Percentiles rank a stretch among this genome's conserved stretches.
Evolutionary conservation across 2,329 filamentous ascomycete genomes (phyloP).

Genomic region (Sclerotinia glacialis): DNA sequence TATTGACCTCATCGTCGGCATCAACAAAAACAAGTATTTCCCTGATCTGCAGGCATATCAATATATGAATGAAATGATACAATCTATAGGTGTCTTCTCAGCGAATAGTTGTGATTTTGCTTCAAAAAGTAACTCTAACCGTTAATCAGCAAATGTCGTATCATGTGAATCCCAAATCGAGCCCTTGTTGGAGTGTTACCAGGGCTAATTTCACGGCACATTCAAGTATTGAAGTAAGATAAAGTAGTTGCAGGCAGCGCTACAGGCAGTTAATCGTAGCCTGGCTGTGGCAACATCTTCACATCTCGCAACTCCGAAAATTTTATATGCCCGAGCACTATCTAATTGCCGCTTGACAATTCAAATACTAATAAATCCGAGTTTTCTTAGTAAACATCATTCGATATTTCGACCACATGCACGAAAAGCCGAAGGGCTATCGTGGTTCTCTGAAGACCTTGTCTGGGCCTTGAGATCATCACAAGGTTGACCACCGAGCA

Average conservation of each 20-base stretch:
- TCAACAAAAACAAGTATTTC: not conserved
- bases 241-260: too few relatives aligned
- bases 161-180: not conserved
- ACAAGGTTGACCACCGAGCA: constrained; percentile 5
- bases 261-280: too few relatives aligned
- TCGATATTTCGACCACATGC: not conserved
- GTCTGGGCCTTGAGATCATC: constrained; percentile 9
- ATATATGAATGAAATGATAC: too few relatives aligned
- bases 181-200: not conserved
- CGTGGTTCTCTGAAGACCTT: not conserved
- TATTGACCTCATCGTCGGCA: not conserved
- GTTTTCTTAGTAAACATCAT: not conserved
- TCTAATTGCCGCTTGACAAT: not conserved
- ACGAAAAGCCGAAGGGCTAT: not conserved
- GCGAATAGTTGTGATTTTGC: too few relatives aligned
- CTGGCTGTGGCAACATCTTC: too few relatives aligned
- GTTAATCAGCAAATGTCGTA: not conserved
- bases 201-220: too few relatives aligned
- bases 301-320: too few relatives aligned
- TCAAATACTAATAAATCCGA: not conserved
- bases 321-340: too few relatives aligned
- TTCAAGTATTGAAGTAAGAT: too few relatives aligned
- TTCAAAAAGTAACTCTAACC: too few relatives aligned
- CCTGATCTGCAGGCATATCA: too few relatives aligned
- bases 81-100: too few relatives aligned